Evolutionary conservation across 2,329 filamentous ascomycete species (phyloP).

Genomic region (Pseudocercospora cruenta): DNA sequence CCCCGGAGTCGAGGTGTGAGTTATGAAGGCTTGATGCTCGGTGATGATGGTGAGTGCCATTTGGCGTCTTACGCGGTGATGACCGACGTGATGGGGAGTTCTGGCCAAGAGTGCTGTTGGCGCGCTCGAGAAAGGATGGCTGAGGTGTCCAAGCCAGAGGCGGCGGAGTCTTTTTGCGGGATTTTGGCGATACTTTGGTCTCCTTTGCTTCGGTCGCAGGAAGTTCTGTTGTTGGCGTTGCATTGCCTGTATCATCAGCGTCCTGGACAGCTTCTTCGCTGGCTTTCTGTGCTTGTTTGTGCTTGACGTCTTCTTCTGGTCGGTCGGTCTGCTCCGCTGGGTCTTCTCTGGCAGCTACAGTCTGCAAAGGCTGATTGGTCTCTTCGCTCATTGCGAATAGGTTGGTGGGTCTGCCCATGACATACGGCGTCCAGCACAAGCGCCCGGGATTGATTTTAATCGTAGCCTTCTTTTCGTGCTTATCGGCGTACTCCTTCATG

Average conservation of each 20-base stretch:
- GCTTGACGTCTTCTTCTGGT: constrained; percentile 51
- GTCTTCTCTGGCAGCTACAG: constrained; percentile 78
- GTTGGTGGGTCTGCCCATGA: constrained; percentile 74
- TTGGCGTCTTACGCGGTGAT: constrained; percentile 39
- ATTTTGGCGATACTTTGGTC: constrained; percentile 22
- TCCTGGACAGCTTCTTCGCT: constrained; percentile 18
- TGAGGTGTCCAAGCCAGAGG: constrained; percentile 35
- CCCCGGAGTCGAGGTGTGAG: constrained; percentile 24
- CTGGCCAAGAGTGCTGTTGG: constrained; percentile 8
- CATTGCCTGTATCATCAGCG: constrained; percentile 17
- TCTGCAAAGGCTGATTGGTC: constrained; percentile 61
- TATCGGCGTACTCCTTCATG: constrained; percentile 83
- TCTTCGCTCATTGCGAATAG: constrained; percentile 43
- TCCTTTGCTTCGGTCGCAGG: constrained; percentile 27
- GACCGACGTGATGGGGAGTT: constrained; percentile 33
- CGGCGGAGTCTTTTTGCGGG: constrained; percentile 33
- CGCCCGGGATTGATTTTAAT: constrained; percentile 79
- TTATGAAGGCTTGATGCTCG: constrained; percentile 15
- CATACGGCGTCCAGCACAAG: constrained; percentile 93
- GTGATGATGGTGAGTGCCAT: constrained; percentile 27
- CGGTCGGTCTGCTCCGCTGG: constrained; percentile 52
- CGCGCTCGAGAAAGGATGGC: constrained; percentile 28
- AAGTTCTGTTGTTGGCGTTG: constrained; percentile 27
- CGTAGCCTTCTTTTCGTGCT: constrained; percentile 87
- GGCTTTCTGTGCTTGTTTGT: constrained; percentile 40